Conservation (phyloP, 2,329 filamentous ascomycete genomes). For the Pseudogymnoascus sp. region DNA sequence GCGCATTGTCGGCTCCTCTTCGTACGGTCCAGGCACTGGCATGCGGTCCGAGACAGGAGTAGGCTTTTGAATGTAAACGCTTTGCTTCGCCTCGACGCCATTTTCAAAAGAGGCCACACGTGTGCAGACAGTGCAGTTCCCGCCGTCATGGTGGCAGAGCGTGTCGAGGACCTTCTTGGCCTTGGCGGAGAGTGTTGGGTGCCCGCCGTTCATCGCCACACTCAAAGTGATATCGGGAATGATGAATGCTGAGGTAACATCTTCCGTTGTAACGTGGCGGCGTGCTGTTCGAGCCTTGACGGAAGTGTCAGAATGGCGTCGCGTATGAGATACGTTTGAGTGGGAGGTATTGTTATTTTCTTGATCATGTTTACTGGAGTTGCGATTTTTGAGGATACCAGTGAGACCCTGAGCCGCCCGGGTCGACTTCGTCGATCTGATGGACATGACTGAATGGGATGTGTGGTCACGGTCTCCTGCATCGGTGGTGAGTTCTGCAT, state of each 20-base stretch:
- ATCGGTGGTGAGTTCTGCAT: background rate
- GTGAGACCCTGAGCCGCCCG: background rate
- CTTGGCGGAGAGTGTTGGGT: constrained; percentile 42
- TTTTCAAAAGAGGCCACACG: constrained; percentile 40
- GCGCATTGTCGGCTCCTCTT: constrained; percentile 52
- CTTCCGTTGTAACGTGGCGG: constrained; percentile 34
- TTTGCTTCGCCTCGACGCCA: constrained; percentile 38
- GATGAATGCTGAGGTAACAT: constrained; percentile 52
- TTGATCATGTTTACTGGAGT: background rate
- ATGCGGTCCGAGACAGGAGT: constrained; percentile 57
- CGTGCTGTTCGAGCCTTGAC: constrained; percentile 29
- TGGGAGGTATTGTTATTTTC: constrained; percentile 5
- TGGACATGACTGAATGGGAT: background rate
- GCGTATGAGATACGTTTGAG: constrained; percentile 15
- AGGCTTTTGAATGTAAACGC: constrained; percentile 53
- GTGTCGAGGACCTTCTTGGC: constrained; percentile 45
- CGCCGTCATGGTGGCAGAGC: constrained; percentile 46
- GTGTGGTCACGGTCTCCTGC: background rate
- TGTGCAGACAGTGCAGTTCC: constrained; percentile 49
- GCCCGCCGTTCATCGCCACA: constrained; percentile 27
- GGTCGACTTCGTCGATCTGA: background rate
- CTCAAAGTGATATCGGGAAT: constrained; percentile 50
- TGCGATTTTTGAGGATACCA: constrained; percentile 12
- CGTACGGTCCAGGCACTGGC: constrained; percentile 31
- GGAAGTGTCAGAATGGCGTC: constrained; percentile 20